Evolutionary conservation across 2,329 filamentous ascomycete genomes (phyloP), one percentile per base, ranked within the genome.

Genomic region (Endoconidiophora laricicola): DNA sequence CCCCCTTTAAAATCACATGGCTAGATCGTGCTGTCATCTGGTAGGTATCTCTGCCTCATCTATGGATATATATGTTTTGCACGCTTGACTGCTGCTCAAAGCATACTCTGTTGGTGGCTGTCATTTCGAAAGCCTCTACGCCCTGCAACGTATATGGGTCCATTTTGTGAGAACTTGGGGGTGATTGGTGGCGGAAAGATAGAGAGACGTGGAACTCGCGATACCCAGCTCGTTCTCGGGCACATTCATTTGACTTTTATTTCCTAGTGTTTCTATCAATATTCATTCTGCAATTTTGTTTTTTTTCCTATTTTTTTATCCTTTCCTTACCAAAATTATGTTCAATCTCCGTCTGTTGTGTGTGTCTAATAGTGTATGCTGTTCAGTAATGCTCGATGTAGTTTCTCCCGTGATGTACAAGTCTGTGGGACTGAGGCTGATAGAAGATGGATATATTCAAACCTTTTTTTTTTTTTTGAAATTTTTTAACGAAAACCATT

Each of bases 321-420:
- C 38, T 20, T 36, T 38, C 10, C 12, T 37, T 46, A 16, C 16
- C 16, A 29, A 33, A 4, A 20, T 24, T 18, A 43, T 20, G 7
- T 33, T 33, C 9, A 53, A 52, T 55, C 7, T 55, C 52, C 48
- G 46, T 22, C 54, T 55, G 51, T 54, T 52, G 52, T 54, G 52
- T 56, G 57, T 58, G 52, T 52, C 50, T 53, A 49, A 58, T 57
- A 58, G 58, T 56, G 54, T 57, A 33, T 33, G 29, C 29, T 33
- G 9, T 33, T 33, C 6, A 33, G 29, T 33, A 12, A 33, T 33
- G 29, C 29, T 33, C 9, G 29, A 33, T 33, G 4, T 33, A 33
- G 9, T 10, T 6, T 10, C 29, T 12, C 12, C 7, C 9, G 29
- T 33, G 29, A 33, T 33, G 16, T 18, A 2, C 16, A 18, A 18